Conservation (phyloP, 2,329 filamentous ascomycete species). For the Beauveria medogensis region DNA sequence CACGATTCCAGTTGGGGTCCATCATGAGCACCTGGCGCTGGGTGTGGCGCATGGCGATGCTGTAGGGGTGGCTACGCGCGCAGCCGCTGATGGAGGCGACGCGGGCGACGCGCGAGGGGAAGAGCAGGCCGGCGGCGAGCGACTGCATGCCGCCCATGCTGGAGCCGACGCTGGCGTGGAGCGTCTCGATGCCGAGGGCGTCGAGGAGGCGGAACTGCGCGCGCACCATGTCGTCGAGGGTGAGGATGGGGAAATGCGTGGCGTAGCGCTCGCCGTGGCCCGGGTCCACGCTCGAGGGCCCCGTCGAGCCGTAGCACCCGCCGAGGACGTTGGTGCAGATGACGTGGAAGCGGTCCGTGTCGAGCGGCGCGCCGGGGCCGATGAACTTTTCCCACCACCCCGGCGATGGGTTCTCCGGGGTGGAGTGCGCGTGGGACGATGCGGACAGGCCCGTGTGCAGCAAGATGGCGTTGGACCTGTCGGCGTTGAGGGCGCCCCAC, state of each 20-base stretch:
- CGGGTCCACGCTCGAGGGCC: conserved; percentile 80
- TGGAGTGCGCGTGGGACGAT: conserved; percentile 95
- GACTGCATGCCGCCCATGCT: conserved; percentile 99
- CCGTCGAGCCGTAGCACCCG: conserved; percentile 92
- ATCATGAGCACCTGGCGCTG: conserved; percentile 98
- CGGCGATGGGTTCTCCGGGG: conserved; percentile 73
- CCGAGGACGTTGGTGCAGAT: conserved; percentile 97
- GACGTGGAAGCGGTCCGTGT: conserved; percentile 86
- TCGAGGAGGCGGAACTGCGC: conserved; percentile 90
- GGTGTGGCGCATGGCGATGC: conserved; percentile 96
- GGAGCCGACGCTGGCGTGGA: conserved; percentile 88
- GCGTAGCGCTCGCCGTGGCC: conserved; percentile 83
- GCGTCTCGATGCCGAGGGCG: conserved; percentile 61
- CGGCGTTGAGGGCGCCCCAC: conserved; percentile 74
- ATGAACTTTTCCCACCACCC: conserved; percentile 99
- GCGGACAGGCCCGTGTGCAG: conserved; percentile 91
- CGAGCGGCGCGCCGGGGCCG: conserved; percentile 72
- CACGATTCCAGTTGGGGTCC: conserved; percentile 93
- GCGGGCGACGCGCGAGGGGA: conserved; percentile 71
- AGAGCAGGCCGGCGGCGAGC: conserved; percentile 76
- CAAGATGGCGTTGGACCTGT: conserved; percentile 82
- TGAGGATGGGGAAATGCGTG: conserved; percentile 90
- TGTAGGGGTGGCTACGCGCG: conserved; percentile 90
- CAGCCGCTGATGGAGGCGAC: conserved; percentile 90
- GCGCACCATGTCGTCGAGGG: conserved; percentile 94